A percentile compares a stretch with the other conserved stretches of the same genome.
Evolutionary conservation across 148 eudicot genomes (phyloP).

Genomic region (Cornus kousa): DNA sequence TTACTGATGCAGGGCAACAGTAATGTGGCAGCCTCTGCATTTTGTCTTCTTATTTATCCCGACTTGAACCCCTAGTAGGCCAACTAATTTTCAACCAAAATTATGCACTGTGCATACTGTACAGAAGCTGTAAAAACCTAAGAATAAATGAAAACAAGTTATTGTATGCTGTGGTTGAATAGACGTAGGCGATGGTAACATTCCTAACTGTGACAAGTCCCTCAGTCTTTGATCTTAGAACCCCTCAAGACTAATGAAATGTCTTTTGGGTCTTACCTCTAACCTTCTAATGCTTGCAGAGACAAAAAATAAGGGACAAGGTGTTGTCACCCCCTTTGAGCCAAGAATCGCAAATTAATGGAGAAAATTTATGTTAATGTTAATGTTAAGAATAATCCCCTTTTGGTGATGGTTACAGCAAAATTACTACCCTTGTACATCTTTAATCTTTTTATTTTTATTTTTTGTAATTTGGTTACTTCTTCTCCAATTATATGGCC

Average conservation of each 20-base stretch:
- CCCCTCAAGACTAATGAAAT: no score
- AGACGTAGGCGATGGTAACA: no score
- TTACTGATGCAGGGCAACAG: not conserved
- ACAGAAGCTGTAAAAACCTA: not conserved
- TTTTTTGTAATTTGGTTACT: not conserved
- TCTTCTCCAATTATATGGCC: not conserved
- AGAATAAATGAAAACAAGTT: not conserved
- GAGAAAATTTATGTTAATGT: not conserved
- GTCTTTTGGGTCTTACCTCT: no score
- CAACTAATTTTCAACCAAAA: not conserved
- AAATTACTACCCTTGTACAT: not conserved
- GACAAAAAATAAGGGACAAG: not conserved
- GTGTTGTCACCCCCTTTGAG: not conserved
- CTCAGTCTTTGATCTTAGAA: no score
- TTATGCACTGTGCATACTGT: not conserved
- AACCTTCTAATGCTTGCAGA: no score
- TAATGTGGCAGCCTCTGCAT: not conserved
- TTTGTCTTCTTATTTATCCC: not conserved
- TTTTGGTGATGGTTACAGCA: not conserved
- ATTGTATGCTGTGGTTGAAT: no score
- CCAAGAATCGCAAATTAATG: not conserved
- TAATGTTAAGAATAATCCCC: not conserved
- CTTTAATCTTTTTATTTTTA: not conserved
- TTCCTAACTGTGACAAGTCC: no score
- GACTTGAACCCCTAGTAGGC: not conserved